These are phyloP conservation scores for Letharia lupina DNA, from an alignment of 495 filamentous ascomycete species.

Conservation along the genomic window DNA sequence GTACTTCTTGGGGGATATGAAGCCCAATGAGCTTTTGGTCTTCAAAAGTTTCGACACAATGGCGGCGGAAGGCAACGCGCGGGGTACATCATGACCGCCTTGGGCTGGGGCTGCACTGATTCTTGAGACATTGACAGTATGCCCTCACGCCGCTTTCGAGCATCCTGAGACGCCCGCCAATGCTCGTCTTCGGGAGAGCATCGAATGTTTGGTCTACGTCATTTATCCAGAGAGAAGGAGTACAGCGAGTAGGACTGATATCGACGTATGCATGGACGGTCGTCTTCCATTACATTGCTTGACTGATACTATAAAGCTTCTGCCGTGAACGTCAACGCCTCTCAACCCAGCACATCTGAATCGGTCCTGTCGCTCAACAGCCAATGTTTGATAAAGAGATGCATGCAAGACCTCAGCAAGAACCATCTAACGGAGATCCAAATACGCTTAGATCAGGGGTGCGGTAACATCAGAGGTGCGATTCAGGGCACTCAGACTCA, in stretches of 20 bases:
- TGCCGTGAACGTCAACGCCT: background rate
- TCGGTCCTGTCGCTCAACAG: background rate
- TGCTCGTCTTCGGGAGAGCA: slow-evolving; percentile 1
- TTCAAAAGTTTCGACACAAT: slow-evolving; percentile 35
- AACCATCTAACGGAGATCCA: background rate
- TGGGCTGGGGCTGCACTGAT: background rate
- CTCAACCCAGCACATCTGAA: background rate
- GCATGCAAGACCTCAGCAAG: background rate
- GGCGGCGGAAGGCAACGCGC: slow-evolving; percentile 26
- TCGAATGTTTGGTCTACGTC: slow-evolving; percentile 4
- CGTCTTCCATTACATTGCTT: background rate
- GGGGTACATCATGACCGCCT: background rate
- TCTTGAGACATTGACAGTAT: background rate
- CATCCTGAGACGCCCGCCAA: background rate
- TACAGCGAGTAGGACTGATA: background rate
- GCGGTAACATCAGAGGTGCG: background rate
- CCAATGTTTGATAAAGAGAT: background rate
- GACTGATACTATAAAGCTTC: background rate
- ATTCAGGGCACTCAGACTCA: background rate
- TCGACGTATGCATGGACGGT: background rate
- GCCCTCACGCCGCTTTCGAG: background rate
- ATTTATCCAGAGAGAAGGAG: background rate
- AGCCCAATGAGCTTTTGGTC: slow-evolving; percentile 26
- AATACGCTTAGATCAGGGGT: background rate
- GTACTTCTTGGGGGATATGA: slow-evolving; percentile 29